These are phyloP conservation scores for Fusarium sp. DNA, from an alignment of 2,329 filamentous ascomycete species.

Conservation along the genomic window DNA sequence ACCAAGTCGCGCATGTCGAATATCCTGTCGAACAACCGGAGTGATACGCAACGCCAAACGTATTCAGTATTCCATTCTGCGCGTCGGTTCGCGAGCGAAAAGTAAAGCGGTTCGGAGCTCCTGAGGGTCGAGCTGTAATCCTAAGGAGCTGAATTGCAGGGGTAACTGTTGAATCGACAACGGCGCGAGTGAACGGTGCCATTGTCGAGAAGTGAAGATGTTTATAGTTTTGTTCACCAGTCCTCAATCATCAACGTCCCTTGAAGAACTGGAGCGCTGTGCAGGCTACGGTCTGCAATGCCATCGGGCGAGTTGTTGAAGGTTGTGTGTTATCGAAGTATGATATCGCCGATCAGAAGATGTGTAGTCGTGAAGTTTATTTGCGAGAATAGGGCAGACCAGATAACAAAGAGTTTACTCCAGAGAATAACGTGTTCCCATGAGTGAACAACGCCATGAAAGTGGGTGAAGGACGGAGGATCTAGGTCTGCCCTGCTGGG, in stretches of 20 bases:
- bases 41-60: background rate
- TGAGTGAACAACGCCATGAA: slow-evolving; percentile 7
- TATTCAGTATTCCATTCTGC: slow-evolving; percentile 9
- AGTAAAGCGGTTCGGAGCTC: slow-evolving; percentile 13
- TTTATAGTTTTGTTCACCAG: slow-evolving; percentile 15
- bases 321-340: slow-evolving; percentile 28
- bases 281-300: slow-evolving; percentile 44
- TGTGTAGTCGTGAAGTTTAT: background rate
- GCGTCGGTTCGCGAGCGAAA: background rate
- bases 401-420: background rate
- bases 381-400: background rate
- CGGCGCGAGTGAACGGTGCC: slow-evolving; percentile 40
- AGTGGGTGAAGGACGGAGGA: slow-evolving; percentile 28
- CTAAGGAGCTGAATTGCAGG: slow-evolving; percentile 37
- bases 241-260: slow-evolving; percentile 44
- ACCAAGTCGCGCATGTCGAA: slow-evolving; percentile 17
- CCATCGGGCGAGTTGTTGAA: slow-evolving; percentile 44
- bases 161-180: slow-evolving; percentile 27
- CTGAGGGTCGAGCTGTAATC: slow-evolving; percentile 28
- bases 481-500: slow-evolving; percentile 34
- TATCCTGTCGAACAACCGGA: background rate
- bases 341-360: slow-evolving; percentile 20
- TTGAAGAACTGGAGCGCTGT: slow-evolving; percentile 42
- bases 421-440: background rate
- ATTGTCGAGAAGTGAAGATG: slow-evolving; percentile 36